Evolutionary conservation across 2,329 filamentous ascomycete genomes (phyloP).

Genomic region (Achaetomium macrosporum): DNA sequence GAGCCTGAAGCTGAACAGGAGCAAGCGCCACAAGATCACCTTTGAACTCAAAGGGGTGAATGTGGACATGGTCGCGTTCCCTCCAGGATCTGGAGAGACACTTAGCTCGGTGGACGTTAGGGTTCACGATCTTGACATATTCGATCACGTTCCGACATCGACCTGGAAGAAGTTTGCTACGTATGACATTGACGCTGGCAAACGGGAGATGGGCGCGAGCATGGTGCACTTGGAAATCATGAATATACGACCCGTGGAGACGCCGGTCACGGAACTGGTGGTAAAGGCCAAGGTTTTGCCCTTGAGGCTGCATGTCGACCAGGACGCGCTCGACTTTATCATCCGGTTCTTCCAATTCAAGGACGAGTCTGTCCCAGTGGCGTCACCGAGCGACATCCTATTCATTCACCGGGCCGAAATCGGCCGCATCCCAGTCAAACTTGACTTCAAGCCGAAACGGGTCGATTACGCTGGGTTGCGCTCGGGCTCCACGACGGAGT

Average conservation of each 20-base stretch:
- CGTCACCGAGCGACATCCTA: slow-evolving; percentile 63
- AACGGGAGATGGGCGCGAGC: slow-evolving; percentile 75
- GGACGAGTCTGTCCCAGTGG: slow-evolving; percentile 57
- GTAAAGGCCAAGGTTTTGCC: slow-evolving; percentile 74
- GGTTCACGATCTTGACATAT: slow-evolving; percentile 78
- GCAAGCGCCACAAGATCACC: slow-evolving; percentile 88
- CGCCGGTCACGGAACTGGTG: slow-evolving; percentile 86
- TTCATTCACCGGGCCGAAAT: slow-evolving; percentile 90
- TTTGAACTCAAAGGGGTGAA: slow-evolving; percentile 86
- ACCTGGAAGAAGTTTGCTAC: slow-evolving; percentile 99
- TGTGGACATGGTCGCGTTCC: slow-evolving; percentile 75
- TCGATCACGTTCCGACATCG: slow-evolving; percentile 88
- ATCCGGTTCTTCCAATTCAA: slow-evolving; percentile 98
- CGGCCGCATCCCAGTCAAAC: slow-evolving; percentile 72
- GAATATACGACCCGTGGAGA: slow-evolving; percentile 78
- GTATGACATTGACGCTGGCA: slow-evolving; percentile 81
- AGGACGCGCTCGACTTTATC: slow-evolving; percentile 95
- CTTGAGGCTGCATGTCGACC: slow-evolving; percentile 87
- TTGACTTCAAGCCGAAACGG: slow-evolving; percentile 97
- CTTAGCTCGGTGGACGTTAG: slow-evolving; percentile 83
- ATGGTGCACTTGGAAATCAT: slow-evolving; percentile 89
- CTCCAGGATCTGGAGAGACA: slow-evolving; percentile 70
- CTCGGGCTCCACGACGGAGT: slow-evolving; percentile 91
- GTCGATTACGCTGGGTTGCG: slow-evolving; percentile 90
- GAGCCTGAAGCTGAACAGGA: slow-evolving; percentile 72